Evolutionary conservation across 805 yeast genomes (phyloP).

Genomic region (Yarrowia hollandica): DNA sequence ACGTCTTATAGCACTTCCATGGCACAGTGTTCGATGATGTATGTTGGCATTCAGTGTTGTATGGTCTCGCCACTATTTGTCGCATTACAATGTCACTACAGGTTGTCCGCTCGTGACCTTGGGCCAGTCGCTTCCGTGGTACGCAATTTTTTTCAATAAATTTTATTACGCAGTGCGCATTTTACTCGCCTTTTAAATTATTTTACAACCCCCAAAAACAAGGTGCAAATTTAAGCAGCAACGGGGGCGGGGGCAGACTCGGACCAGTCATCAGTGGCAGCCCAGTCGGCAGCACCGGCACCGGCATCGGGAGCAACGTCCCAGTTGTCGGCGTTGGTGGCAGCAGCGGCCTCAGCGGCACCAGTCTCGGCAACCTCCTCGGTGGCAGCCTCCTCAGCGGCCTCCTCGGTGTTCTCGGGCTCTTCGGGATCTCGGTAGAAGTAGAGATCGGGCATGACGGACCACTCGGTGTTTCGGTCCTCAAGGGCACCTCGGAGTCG

Average conservation of each 20-base stretch:
- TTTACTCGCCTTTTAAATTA: conserved; percentile 28
- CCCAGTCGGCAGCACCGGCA: conserved; percentile 63
- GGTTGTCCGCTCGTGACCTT: too few species aligned
- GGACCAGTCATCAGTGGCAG: conserved; percentile 50
- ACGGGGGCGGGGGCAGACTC: conserved; percentile 40
- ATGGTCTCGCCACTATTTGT: too few species aligned
- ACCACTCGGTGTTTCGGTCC: conserved; percentile 96
- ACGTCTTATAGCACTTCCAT: too few species aligned
- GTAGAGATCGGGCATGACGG: conserved; percentile 99
- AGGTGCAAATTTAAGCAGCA: conserved; percentile 34
- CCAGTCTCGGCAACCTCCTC: conserved; percentile 67
- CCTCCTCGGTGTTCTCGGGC: conserved; percentile 74
- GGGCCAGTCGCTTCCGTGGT: too few species aligned
- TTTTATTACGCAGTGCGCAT: conserved; percentile 24
- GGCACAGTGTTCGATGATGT: too few species aligned
- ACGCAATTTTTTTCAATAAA: background rate
- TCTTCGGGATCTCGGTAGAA: conserved; percentile 99
- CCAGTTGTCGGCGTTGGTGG: conserved; percentile 51
- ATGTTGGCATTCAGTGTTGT: too few species aligned
- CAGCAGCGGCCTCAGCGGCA: conserved; percentile 74
- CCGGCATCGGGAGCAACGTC: conserved; percentile 45
- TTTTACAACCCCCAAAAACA: conserved; percentile 24
- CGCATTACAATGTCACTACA: too few species aligned
- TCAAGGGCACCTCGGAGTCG: conserved; percentile 98
- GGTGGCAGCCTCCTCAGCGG: conserved; percentile 62